Conservation (phyloP, 768 basidiomycete genomes). For the Paxillus ammoniavirescens region DNA sequence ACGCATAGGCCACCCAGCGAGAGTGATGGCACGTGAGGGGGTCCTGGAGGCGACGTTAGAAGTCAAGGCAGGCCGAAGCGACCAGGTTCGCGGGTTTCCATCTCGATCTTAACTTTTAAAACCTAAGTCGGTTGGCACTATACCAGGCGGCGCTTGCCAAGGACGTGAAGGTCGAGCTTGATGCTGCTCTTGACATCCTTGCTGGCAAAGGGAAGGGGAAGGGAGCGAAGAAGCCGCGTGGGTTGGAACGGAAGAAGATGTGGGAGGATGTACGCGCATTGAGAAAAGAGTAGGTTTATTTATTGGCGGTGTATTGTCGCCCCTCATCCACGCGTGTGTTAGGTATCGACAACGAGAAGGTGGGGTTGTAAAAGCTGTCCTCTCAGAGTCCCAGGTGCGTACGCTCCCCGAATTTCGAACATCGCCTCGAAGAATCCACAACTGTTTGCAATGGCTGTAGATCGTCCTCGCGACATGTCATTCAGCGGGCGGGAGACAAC, state of each 20-base stretch:
- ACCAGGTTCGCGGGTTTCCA: conserved; percentile 45
- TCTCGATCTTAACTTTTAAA: not conserved
- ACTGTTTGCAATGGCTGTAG: conserved; percentile 31
- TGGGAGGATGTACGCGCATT: conserved; percentile 87
- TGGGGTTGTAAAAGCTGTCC: conserved; percentile 77
- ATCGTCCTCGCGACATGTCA: conserved; percentile 94
- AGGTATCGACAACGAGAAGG: conserved; percentile 91
- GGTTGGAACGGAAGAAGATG: conserved; percentile 74
- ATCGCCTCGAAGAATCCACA: not conserved
- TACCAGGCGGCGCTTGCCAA: conserved; percentile 73
- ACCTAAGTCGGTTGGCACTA: not conserved
- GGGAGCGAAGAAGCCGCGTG: conserved; percentile 69
- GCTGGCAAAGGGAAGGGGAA: conserved; percentile 73
- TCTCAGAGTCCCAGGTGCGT: conserved; percentile 71
- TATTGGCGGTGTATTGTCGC: not conserved
- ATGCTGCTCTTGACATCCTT: conserved; percentile 61
- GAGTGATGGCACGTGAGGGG: conserved; percentile 74
- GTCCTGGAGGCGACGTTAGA: conserved; percentile 71
- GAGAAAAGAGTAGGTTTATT: conserved; percentile 75
- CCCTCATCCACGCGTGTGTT: not conserved
- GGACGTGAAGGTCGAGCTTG: conserved; percentile 88
- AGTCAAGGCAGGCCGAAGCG: conserved; percentile 68
- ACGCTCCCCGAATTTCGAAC: not conserved
- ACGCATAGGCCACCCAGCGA: conserved; percentile 93
- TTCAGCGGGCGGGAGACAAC: conserved; percentile 82